phyloP scores from a whole-genome alignment of 148 eudicot species.

The Arbutus unedo region DNA sequence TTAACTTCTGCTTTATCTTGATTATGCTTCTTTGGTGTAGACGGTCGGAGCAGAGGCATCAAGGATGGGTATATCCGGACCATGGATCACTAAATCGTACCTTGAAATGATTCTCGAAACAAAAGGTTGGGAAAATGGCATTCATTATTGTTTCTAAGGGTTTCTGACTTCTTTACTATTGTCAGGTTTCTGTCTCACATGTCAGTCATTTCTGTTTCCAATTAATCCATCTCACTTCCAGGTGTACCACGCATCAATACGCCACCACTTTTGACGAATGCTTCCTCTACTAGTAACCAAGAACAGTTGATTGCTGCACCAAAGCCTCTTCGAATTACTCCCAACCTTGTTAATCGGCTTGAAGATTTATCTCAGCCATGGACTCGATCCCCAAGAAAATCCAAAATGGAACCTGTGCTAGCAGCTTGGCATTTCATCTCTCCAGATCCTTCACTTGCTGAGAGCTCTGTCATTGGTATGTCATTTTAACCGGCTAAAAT shows the following conservation, averaged over 20 bases:
- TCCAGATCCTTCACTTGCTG: conserved; percentile 45
- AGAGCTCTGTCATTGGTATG: conserved; percentile 60
- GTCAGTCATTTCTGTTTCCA: conserved; percentile 13
- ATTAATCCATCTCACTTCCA: conserved; percentile 24
- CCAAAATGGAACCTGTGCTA: conserved; percentile 80
- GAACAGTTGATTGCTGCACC: conserved; percentile 74
- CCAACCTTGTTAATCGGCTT: conserved; percentile 67
- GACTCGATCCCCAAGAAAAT: conserved; percentile 98
- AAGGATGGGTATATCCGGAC: conserved; percentile 67
- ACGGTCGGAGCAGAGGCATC: conserved; percentile 84
- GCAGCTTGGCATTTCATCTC: conserved; percentile 90
- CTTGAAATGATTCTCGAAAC: conserved; percentile 92
- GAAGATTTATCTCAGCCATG: conserved; percentile 98
- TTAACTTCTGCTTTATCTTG: conserved; percentile 1
- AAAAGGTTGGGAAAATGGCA: conserved; percentile 51
- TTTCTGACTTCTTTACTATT: not conserved
- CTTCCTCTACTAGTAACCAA: conserved; percentile 40
- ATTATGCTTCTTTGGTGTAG: conserved; percentile 30
- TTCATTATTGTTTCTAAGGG: not conserved
- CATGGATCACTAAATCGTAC: conserved; percentile 98
- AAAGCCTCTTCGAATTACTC: conserved; percentile 78
- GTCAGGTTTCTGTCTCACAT: not conserved
- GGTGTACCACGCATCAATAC: conserved; percentile 97
- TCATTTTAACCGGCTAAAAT: conserved; percentile 15
- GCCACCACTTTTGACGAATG: conserved; percentile 67